These are phyloP conservation scores for Neurospora sp. DNA, from an alignment of 2,329 filamentous ascomycete genomes.

Conservation along the genomic window DNA sequence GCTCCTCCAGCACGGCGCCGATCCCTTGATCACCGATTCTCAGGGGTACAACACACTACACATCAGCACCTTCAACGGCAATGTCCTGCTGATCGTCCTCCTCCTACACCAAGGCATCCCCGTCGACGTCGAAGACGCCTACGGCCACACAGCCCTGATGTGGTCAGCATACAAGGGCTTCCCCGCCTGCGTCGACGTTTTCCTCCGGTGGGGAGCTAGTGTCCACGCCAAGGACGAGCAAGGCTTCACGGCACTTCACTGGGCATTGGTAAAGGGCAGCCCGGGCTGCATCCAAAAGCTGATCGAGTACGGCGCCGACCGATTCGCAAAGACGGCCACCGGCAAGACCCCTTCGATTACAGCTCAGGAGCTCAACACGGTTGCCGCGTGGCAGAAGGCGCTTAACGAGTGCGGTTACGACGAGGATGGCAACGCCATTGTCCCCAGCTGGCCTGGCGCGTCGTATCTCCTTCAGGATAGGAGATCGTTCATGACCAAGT, in stretches of 20 bases:
- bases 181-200: constrained; percentile 82
- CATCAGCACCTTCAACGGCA: constrained; percentile 93
- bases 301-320: constrained; percentile 88
- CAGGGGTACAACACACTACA: constrained; percentile 98
- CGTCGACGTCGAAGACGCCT: constrained; percentile 80
- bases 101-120: constrained; percentile 92
- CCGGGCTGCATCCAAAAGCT: constrained; percentile 85
- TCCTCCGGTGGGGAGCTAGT: constrained; percentile 89
- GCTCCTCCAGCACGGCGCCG: constrained; percentile 81
- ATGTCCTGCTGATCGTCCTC: constrained; percentile 79
- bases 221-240: constrained; percentile 85
- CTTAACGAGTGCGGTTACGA: constrained; percentile 79
- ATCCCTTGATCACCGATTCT: constrained; percentile 83
- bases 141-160: constrained; percentile 92
- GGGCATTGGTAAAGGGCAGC: constrained; percentile 91
- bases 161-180: constrained; percentile 99
- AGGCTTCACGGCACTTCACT: constrained; percentile 90
- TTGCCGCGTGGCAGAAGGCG: constrained; percentile 70
- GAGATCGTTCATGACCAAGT: constrained; percentile 67
- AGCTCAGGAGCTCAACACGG: constrained; percentile 83
- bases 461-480: constrained; percentile 68
- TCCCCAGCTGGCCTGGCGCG: constrained; percentile 62
- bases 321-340: constrained; percentile 79
- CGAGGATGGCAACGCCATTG: constrained; percentile 61
- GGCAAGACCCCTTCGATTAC: constrained; percentile 85